Base-by-base conservation (phyloP, 2,329 filamentous ascomycete genomes). In the Penicillium aurantiogriseum region DNA sequence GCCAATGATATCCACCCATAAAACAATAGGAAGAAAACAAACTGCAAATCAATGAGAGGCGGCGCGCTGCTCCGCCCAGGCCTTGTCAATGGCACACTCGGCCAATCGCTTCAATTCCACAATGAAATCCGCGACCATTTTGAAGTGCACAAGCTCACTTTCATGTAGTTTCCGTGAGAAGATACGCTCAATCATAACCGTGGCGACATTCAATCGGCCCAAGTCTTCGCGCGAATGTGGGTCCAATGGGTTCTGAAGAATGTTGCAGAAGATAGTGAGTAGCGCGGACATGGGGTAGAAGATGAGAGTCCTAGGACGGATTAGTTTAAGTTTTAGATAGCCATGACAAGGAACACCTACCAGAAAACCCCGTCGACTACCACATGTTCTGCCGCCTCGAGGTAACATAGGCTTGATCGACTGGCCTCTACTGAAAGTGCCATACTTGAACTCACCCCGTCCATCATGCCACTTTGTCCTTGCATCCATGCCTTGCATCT, bases 221-320 rank as follows among this genome's bases (percentile, higher is more conserved):
- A 84, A 63, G 54, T 85, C 83, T 3, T 74, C 67, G 2, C 71
- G 63, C 0, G 80, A 76, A 27, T 77, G 70, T 0, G 75, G 69
- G 27, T 80, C 70, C 0, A 77, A 69, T 0, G 83, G 83, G 31
- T 81, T 74, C 23, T 76, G 71, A 0, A 86, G 69, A 31, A 85
- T 77, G 57, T 81, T 83, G 71, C 80, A 83, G 63, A 85, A 86
- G 0, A 86, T 72, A 1, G 76, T 77, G 52, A 85, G 72, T 15
- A 83, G 71, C 1, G 83, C 83, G 0, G 81, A 79, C 54, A 83
- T 79, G 1, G 83, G 83, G 54, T 85, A 85, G 63, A 83, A 85
- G 2, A 83, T 73, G 4, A 84, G 67, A n/a, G 79, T 69, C 81
- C 83, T 85, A 51, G 4, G 27, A 33, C 2, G 6, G 7, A 31